Conservation (phyloP, 169 alveolate species). For the Plasmodium chabaudi region DNA sequence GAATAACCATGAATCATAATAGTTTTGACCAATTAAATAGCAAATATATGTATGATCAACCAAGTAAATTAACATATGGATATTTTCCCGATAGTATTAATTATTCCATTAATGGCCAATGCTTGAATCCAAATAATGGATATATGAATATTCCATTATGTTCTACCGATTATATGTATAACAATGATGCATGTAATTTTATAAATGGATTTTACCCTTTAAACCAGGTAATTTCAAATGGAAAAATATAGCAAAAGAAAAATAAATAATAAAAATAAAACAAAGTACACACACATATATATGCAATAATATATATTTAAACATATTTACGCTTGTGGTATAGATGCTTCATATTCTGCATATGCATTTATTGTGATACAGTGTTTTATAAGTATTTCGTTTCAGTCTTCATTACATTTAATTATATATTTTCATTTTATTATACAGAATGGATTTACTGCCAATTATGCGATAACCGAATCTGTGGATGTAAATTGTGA, state of each 20-base stretch:
- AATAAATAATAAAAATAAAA: not conserved
- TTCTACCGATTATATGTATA: constrained; percentile 12
- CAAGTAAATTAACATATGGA: constrained; percentile 20
- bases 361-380: no score
- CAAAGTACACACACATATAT: not conserved
- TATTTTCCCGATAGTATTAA: constrained; percentile 32
- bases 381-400: not conserved
- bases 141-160: constrained; percentile 45
- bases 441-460: constrained; percentile 8
- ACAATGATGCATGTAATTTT: constrained; percentile 1
- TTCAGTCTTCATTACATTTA: not conserved
- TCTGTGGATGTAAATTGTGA: constrained; percentile 13
- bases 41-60: constrained; percentile 14
- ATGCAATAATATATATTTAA: not conserved
- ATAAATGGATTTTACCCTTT: constrained; percentile 16
- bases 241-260: not conserved
- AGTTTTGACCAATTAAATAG: constrained; percentile 3
- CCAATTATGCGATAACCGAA: constrained; percentile 4
- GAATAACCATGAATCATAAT: constrained; percentile 19
- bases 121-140: constrained; percentile 8
- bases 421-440: not conserved
- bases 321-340: not conserved
- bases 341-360: not conserved
- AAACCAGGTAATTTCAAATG: constrained; percentile 7
- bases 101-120: constrained; percentile 34